These are phyloP conservation scores for Carex arenaria DNA, from an alignment of 202 grass and related monocot genomes.

Conservation along the genomic window DNA sequence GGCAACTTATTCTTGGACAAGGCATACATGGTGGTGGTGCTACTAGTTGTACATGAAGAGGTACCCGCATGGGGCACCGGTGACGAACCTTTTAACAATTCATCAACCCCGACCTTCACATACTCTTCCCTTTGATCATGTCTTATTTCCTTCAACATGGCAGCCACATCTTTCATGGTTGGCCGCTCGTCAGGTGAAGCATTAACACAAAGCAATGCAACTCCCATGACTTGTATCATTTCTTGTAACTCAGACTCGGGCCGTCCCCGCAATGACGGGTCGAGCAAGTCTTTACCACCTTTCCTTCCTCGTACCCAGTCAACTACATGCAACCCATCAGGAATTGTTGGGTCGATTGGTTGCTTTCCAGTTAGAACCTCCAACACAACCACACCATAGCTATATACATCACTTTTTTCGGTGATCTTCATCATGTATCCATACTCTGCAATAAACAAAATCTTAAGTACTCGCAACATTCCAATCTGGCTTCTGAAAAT, in stretches of 20 bases:
- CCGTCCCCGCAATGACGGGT: slow-evolving; percentile 48
- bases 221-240: slow-evolving; percentile 87
- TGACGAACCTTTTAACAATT: slow-evolving; percentile 42
- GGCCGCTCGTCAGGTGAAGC: slow-evolving; percentile 67
- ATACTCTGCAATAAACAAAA: slow-evolving; percentile 49
- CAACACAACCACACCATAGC: slow-evolving; percentile 82
- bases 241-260: slow-evolving; percentile 59
- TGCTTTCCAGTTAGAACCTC: slow-evolving; percentile 93
- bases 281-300: slow-evolving; percentile 43
- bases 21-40: slow-evolving; percentile 45
- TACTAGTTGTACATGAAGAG: slow-evolving; percentile 8
- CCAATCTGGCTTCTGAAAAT: not conserved
- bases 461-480: not conserved
- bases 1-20: slow-evolving; percentile 63
- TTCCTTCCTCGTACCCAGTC: slow-evolving; percentile 78
- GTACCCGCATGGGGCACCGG: slow-evolving; percentile 8
- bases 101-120: slow-evolving; percentile 43
- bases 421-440: slow-evolving; percentile 99
- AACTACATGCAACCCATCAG: slow-evolving; percentile 67
- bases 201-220: slow-evolving; percentile 82
- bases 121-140: slow-evolving; percentile 76
- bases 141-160: slow-evolving; percentile 84
- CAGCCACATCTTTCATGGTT: slow-evolving; percentile 87
- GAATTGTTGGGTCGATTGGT: slow-evolving; percentile 89
- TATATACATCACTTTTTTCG: slow-evolving; percentile 82